These are phyloP conservation scores for Gossypium trilobum DNA, from an alignment of 441 rosid species.

Conservation along the genomic window DNA sequence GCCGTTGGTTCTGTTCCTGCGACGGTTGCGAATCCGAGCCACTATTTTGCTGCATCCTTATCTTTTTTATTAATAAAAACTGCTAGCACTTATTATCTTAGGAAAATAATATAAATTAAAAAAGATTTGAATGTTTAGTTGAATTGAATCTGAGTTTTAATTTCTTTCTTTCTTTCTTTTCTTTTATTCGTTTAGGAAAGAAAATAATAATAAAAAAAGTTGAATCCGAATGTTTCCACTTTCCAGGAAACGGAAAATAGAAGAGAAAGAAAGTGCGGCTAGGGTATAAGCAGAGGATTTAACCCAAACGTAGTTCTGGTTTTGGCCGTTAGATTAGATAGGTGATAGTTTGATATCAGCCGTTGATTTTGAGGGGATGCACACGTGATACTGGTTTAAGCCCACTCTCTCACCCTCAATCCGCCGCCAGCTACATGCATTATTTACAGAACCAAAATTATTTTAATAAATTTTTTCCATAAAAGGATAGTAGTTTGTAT, in stretches of 20 bases:
- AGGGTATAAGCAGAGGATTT: constrained; percentile 38
- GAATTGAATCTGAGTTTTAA: constrained; percentile 1
- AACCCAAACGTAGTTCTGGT: constrained; percentile 31
- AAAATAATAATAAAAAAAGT: not conserved
- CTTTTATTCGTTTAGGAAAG: not conserved
- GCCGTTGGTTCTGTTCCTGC: constrained; percentile 25
- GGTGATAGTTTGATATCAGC: constrained; percentile 19
- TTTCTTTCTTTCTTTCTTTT: not conserved
- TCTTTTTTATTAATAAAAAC: not conserved
- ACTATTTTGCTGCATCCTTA: constrained; percentile 49
- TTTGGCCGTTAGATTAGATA: constrained; percentile 37
- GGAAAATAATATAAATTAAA: not conserved
- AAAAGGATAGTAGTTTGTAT: not conserved
- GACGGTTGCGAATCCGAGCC: constrained; percentile 43
- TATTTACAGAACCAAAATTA: not conserved
- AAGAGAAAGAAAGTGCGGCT: constrained; percentile 17
- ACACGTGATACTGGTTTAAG: constrained; percentile 10
- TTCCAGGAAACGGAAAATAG: not conserved
- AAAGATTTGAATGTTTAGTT: not conserved
- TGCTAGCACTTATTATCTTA: not conserved
- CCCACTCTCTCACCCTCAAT: too few relatives aligned
- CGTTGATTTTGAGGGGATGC: constrained; percentile 26
- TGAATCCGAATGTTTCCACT: too few relatives aligned
- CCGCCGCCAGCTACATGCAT: constrained; percentile 40
- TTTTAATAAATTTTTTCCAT: not conserved